phyloP scores from a whole-genome alignment of 805 yeast genomes.

The Saccharomycopsis guyanensis region DNA sequence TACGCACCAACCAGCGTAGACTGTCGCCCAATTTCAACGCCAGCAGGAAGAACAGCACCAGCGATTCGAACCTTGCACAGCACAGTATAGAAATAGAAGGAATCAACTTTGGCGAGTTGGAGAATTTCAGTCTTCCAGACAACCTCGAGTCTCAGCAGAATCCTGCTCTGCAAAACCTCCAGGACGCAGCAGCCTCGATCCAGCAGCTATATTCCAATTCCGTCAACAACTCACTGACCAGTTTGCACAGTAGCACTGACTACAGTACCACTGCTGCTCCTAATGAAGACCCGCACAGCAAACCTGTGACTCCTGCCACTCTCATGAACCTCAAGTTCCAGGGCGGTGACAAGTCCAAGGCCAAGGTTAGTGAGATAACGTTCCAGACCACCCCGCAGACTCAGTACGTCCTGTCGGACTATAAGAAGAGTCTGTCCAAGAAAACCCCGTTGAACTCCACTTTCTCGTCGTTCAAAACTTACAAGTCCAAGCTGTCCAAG shows the following conservation, averaged over 20 bases:
- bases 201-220: not conserved
- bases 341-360: not conserved
- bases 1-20: not conserved
- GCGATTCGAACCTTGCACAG: not conserved
- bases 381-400: not conserved
- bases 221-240: conserved; percentile 6
- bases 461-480: conserved; percentile 20
- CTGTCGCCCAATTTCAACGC: not conserved
- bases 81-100: not conserved
- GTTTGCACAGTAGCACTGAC: conserved; percentile 3
- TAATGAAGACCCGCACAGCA: not conserved
- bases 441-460: conserved; percentile 24
- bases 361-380: not conserved
- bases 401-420: no score
- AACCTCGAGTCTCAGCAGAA: conserved; percentile 1
- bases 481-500: conserved; percentile 14
- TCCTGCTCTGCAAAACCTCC: no score
- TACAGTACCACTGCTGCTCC: not conserved
- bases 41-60: not conserved
- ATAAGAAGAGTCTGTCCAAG: no score
- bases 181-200: not conserved
- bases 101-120: conserved; percentile 12
- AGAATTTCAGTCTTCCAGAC: conserved; percentile 14
- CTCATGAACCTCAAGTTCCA: conserved; percentile 17
- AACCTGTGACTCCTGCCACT: conserved; percentile 21